A percentile compares a stretch with the other conserved stretches of the same genome.
Conservation (phyloP, 495 filamentous ascomycete genomes). For the Rostrohypoxylon terebratum region DNA sequence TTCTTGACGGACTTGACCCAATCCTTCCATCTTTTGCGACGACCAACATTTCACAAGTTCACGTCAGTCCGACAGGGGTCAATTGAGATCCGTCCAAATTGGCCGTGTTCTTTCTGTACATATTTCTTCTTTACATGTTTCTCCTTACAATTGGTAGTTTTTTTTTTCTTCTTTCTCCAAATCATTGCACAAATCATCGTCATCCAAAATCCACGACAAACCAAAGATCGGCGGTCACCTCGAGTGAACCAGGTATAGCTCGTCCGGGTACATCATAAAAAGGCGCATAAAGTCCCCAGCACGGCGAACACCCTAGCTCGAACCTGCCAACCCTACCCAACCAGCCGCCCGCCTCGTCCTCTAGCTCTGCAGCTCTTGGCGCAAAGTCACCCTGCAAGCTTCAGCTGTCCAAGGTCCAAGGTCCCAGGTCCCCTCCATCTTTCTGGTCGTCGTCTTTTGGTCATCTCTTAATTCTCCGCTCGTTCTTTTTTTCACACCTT, state of each 20-base stretch:
- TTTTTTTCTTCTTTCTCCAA: neutral
- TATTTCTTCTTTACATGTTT: neutral
- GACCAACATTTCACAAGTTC: neutral
- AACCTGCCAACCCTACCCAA: conserved; percentile 13
- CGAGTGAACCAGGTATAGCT: neutral
- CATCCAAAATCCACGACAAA: neutral
- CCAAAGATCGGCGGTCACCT: neutral
- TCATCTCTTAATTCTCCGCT: neutral
- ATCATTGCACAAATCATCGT: neutral
- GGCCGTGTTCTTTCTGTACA: neutral
- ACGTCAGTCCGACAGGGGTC: neutral
- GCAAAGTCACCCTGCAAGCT: conserved; percentile 21
- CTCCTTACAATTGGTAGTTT: neutral
- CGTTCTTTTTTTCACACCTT: neutral
- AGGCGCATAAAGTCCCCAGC: conserved; percentile 20
- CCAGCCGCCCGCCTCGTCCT: conserved; percentile 34
- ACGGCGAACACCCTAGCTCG: neutral
- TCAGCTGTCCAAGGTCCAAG: conserved; percentile 26
- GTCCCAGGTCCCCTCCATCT: conserved; percentile 2
- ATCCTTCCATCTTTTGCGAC: conserved; percentile 2
- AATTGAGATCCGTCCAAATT: neutral
- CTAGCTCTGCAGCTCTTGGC: conserved; percentile 41
- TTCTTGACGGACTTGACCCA: too few relatives aligned
- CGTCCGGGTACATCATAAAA: conserved; percentile 11
- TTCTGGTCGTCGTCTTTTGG: conserved; percentile 3